Conservation (phyloP, 345 rosid genomes). For the Limnanthes douglasii region DNA sequence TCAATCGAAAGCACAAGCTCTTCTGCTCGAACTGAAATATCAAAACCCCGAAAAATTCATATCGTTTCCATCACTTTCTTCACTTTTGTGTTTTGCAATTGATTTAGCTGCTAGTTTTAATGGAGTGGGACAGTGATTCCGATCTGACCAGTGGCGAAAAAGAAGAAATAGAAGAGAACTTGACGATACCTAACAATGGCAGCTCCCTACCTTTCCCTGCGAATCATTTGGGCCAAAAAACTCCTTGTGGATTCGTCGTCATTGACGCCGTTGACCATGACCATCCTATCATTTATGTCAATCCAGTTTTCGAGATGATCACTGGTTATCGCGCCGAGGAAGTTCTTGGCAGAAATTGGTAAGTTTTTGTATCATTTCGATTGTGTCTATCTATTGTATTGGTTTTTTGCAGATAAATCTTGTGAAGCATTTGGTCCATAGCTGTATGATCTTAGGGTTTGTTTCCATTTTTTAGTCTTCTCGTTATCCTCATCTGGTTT, state of each 20-base stretch:
- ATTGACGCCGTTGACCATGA: constrained; percentile 78
- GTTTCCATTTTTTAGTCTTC: too few species aligned
- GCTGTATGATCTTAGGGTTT: too few species aligned
- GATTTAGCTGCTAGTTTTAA: too few species aligned
- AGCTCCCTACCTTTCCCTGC: constrained; percentile 70
- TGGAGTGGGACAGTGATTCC: constrained; percentile 99
- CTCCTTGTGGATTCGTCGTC: constrained; percentile 78
- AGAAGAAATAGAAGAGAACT: constrained; percentile 49
- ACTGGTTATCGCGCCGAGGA: constrained; percentile 91
- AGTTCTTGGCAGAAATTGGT: constrained; percentile 89
- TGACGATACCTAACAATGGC: constrained; percentile 24
- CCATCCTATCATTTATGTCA: constrained; percentile 77
- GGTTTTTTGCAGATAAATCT: too few species aligned
- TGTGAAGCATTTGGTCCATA: too few species aligned
- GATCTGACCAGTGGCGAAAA: constrained; percentile 56
- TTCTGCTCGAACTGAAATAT: too few species aligned
- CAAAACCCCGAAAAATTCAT: too few species aligned
- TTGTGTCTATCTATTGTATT: too few species aligned
- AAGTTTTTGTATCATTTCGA: constrained; percentile 7
- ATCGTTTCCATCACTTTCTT: too few species aligned
- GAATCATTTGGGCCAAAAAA: constrained; percentile 45
- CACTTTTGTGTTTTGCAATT: too few species aligned
- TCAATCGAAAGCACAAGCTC: too few species aligned
- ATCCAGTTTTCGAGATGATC: constrained; percentile 71
- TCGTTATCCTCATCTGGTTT: too few species aligned